Evolutionary conservation across 768 basidiomycete genomes (phyloP), one percentile per base, ranked within the genome.

Genomic region (Amyloporia xantha): DNA sequence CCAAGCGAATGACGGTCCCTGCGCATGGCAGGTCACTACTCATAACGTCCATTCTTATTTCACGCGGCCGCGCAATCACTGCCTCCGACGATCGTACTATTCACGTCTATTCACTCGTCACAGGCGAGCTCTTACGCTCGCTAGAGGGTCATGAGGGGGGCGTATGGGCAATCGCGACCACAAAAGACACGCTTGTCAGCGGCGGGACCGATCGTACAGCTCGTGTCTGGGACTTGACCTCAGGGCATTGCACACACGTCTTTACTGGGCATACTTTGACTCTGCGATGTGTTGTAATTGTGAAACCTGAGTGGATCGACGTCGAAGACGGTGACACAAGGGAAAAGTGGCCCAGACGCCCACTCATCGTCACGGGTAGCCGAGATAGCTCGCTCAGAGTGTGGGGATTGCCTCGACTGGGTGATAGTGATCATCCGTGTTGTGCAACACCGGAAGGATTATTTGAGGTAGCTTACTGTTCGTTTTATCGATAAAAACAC

Each of bases 31-130:
- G 77, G 36, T 81, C 84, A 24, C n/a, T n/a, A n/a, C 91, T 95
- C 54, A 89, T 96, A 61, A 96, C 93, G 30, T 93, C 91, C 62
- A 79, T 95, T 37, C 76, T 95, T 59, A 87, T 96, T 68, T 93
- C 91, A 42, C 79, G 80, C 47, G 85, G 86, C 35, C 88, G 91
- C 53, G 88, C 96, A 67, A 89, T 96, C 59, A 90, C 88, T 4
- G 92, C 93, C 12, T 92, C 91, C 0, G 93, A 96, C 64, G 92
- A 94, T 63, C 89, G 93, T 57, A 86, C 89, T 4, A 94, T 96
- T 61, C 87, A 91, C 60, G 81, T 96, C 38, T 93, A 93, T 64
- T 85, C 83, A 19, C 91, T 87, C 13, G 62, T 74, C 19, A 86
- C 83, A 0, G 93, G 93, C 10, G 73, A 78, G 40, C 75, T 86